Evolutionary conservation across 2,329 filamentous ascomycete species (phyloP).

Genomic region (Cercospora sp.): DNA sequence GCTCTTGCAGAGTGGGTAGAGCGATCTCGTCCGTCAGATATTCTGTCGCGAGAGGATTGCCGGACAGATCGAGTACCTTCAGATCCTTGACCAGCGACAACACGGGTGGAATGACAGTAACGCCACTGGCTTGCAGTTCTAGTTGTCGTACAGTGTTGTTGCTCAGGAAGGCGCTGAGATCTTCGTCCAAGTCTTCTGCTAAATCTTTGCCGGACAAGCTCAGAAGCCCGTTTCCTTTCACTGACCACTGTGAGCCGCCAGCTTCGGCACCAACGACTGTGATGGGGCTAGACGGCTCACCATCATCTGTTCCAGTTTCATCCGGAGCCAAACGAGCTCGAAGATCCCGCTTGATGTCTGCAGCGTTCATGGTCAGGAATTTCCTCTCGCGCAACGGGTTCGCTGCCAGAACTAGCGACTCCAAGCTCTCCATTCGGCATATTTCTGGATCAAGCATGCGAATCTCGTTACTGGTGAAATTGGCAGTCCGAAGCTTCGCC

Average conservation of each 20-base stretch:
- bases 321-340: slow-evolving; percentile 64
- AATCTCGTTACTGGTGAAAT: slow-evolving; percentile 85
- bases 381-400: slow-evolving; percentile 90
- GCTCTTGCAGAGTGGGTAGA: slow-evolving; percentile 71
- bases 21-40: slow-evolving; percentile 61
- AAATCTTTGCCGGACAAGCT: slow-evolving; percentile 45
- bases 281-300: slow-evolving; percentile 27
- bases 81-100: slow-evolving; percentile 70
- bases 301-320: slow-evolving; percentile 40
- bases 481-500: slow-evolving; percentile 68
- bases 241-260: slow-evolving; percentile 28
- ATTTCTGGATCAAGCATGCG: slow-evolving; percentile 72
- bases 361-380: slow-evolving; percentile 74
- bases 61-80: slow-evolving; percentile 49
- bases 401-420: slow-evolving; percentile 74
- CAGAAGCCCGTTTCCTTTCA: slow-evolving; percentile 40
- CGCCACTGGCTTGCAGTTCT: slow-evolving; percentile 74
- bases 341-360: slow-evolving; percentile 76
- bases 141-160: slow-evolving; percentile 56
- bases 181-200: slow-evolving; percentile 42
- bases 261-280: slow-evolving; percentile 29
- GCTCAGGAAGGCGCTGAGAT: slow-evolving; percentile 47
- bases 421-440: slow-evolving; percentile 74
- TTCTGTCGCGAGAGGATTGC: slow-evolving; percentile 53
- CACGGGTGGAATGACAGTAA: slow-evolving; percentile 67